Conservation (phyloP, 352 stramenopile species). For the Pilasporangium apinafurcum region DNA sequence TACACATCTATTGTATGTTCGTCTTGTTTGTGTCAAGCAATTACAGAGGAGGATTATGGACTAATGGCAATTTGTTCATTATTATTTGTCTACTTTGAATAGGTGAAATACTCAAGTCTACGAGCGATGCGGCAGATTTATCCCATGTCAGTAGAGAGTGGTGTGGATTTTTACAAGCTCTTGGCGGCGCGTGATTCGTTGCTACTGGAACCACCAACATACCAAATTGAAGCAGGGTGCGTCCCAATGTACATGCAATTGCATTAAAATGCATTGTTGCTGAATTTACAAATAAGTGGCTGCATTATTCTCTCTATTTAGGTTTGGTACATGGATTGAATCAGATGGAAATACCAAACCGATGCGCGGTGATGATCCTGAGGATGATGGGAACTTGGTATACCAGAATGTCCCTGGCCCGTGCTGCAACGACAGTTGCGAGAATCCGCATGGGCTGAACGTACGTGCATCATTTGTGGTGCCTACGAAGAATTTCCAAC, state of each 20-base stretch:
- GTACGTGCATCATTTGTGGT: slow-evolving; percentile 77
- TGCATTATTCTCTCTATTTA: slow-evolving; percentile 1
- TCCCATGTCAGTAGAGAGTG: slow-evolving; percentile 49
- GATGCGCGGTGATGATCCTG: slow-evolving; percentile 61
- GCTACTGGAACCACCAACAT: slow-evolving; percentile 68
- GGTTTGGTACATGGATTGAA: slow-evolving; percentile 80
- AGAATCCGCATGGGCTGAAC: slow-evolving; percentile 76
- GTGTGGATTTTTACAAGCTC: slow-evolving; percentile 76
- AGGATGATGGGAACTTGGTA: slow-evolving; percentile 61
- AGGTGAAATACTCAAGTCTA: slow-evolving; percentile 80
- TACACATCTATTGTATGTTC: slow-evolving; percentile 78
- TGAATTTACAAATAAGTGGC: not conserved
- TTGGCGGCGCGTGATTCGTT: slow-evolving; percentile 68
- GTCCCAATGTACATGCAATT: not conserved
- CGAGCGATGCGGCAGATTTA: slow-evolving; percentile 73
- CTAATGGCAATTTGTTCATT: not conserved
- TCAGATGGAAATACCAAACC: slow-evolving; percentile 74
- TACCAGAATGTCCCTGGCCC: slow-evolving; percentile 71
- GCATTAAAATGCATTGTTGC: no score
- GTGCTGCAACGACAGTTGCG: slow-evolving; percentile 78
- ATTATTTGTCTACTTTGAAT: not conserved
- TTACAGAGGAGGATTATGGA: not conserved
- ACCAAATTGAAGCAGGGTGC: slow-evolving; percentile 79
- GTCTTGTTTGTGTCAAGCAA: not conserved
- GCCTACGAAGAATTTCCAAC: slow-evolving; percentile 68